Base-by-base conservation (phyloP, 179 eudicot species). In the Gypsophila paniculata region DNA sequence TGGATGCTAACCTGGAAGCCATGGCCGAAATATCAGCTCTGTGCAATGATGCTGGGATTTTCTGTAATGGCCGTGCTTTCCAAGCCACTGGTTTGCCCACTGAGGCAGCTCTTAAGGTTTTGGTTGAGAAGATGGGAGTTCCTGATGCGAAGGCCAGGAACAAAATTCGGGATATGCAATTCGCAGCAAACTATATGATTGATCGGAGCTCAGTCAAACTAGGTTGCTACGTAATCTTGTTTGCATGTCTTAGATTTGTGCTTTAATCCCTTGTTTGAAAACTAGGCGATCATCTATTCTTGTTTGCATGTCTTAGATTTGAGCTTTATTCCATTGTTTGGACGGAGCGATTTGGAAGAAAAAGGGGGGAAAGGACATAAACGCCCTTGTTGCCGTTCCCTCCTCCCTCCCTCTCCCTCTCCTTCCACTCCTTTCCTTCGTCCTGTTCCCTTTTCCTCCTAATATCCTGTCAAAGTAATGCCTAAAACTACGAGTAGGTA, bases 91-190 rank as follows among this genome's bases (percentile, higher is more conserved):
- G 97, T 53, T 78, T 89, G 83, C 96, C 98, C 17, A 93, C 98
- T 44, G 98, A 93, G 73, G 97, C 98, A 15, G 98, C 98, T 71
- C 91, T 93, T 18, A 93, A 91, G 87, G 92, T 92, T 70, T 79
- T 93, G 78, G 96, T 89, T 2, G 96, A 93, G 76, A 93, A 93
- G 80, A 93, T 91, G 98, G 96, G 98, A 11, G 86, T 93, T 69
- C 91, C 98, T 6, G 93, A 89, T 82, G 63, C 55, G 32, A 87
- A 86, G 81, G 86, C 73, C 11, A 86, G 83, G 80, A 85, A 74
- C 60, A 86, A 65, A 75, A 86, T 87, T 36, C 86, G 85, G 55
- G 91, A 86, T 67, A 70, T 84, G 67, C 87, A 88, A 58, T 74
- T 79, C 69, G 77, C 75, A 17, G 82, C 87, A 25, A 86, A 79